These are phyloP conservation scores for Microcos paniculata DNA, from an alignment of 345 rosid species.

Conservation along the genomic window DNA sequence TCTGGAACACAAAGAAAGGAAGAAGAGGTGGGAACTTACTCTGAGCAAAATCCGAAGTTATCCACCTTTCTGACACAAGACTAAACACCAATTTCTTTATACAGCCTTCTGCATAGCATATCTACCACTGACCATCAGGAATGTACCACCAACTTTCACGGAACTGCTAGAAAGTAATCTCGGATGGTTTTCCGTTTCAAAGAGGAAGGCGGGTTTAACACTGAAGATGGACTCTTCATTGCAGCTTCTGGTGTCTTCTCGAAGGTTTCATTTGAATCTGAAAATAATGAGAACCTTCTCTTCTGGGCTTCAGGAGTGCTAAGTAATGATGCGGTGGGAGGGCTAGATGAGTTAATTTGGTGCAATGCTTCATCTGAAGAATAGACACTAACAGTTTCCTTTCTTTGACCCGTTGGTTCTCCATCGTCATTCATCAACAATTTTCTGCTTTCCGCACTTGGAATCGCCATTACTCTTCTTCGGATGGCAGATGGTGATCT, in stretches of 20 bases:
- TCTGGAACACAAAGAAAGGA: not conserved
- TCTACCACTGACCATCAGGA: not conserved
- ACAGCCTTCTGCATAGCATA: slow-evolving; percentile 2
- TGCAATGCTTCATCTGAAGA: slow-evolving; percentile 27
- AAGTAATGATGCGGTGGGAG: slow-evolving; percentile 24
- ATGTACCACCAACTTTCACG: slow-evolving; percentile 17
- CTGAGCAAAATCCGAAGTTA: not conserved
- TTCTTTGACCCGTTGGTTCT: slow-evolving; percentile 28
- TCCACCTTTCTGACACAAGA: not conserved
- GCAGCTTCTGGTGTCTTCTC: slow-evolving; percentile 59
- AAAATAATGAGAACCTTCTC: slow-evolving; percentile 25
- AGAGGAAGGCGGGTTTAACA: slow-evolving; percentile 81
- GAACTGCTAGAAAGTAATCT: slow-evolving; percentile 70
- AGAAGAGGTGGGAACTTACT: not conserved
- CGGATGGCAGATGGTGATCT: slow-evolving; percentile 50
- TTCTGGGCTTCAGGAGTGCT: slow-evolving; percentile 60
- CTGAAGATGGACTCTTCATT: slow-evolving; percentile 73
- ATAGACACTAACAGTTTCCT: slow-evolving; percentile 25
- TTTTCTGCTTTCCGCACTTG: slow-evolving; percentile 43
- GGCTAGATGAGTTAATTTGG: slow-evolving; percentile 22
- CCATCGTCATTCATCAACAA: slow-evolving; percentile 34
- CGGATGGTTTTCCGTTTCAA: slow-evolving; percentile 81
- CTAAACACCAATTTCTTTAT: not conserved
- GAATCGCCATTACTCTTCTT: slow-evolving; percentile 71
- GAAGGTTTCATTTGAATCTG: slow-evolving; percentile 34